Conservation (phyloP, 1,284 basidiomycete species). For the Cutaneotrichosporon dermatis region DNA sequence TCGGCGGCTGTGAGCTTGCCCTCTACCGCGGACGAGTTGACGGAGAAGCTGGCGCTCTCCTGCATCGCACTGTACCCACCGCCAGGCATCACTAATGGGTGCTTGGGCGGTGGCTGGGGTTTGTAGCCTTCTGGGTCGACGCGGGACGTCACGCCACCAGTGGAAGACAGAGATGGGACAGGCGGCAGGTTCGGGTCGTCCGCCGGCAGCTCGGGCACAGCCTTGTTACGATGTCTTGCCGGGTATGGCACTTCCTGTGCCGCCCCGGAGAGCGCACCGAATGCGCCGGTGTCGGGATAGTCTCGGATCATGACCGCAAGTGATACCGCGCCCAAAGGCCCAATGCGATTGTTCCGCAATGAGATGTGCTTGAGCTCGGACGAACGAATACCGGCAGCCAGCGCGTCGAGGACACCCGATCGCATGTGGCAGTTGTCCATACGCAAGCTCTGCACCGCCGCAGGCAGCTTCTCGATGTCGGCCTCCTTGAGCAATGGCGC, state of each 20-base stretch:
- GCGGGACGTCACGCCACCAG: slow-evolving; percentile 73
- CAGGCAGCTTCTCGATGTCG: slow-evolving; percentile 18
- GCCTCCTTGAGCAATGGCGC: slow-evolving; percentile 37
- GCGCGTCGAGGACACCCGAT: slow-evolving; percentile 65
- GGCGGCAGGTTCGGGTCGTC: slow-evolving; percentile 31
- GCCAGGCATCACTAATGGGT: slow-evolving; percentile 33
- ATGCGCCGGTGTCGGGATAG: slow-evolving; percentile 65
- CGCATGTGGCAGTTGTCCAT: slow-evolving; percentile 76
- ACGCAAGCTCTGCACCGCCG: slow-evolving; percentile 63
- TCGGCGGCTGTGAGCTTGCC: slow-evolving; percentile 29
- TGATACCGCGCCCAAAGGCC: slow-evolving; percentile 73
- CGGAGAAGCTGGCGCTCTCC: slow-evolving; percentile 18
- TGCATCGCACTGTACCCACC: slow-evolving; percentile 35
- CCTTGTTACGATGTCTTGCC: slow-evolving; percentile 3
- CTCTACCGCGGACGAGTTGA: slow-evolving; percentile 25
- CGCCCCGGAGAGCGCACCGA: background rate
- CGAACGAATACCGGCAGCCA: slow-evolving; percentile 70
- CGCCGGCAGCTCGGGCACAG: slow-evolving; percentile 6
- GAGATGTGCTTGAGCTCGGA: slow-evolving; percentile 82
- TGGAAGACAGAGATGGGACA: slow-evolving; percentile 60
- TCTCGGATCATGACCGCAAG: slow-evolving; percentile 93
- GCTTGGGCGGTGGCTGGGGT: slow-evolving; percentile 33
- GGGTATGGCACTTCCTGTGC: slow-evolving; percentile 1
- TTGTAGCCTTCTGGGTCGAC: slow-evolving; percentile 51
- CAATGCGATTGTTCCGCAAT: slow-evolving; percentile 77